These are phyloP conservation scores for Russula foetens DNA, from an alignment of 768 basidiomycete species.

Conservation along the genomic window DNA sequence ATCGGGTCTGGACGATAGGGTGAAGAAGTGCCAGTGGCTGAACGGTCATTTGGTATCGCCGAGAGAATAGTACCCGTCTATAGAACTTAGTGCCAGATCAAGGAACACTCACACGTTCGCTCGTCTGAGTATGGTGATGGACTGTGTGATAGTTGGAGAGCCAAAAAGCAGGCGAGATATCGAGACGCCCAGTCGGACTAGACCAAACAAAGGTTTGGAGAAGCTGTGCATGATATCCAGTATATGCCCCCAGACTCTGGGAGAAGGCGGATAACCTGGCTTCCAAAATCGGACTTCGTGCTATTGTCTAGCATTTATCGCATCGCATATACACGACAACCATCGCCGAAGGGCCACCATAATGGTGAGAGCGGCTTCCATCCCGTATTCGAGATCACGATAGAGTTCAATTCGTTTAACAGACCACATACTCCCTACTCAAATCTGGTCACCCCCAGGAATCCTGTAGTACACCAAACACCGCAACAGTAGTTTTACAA, in stretches of 20 bases:
- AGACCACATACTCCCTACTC: too few species aligned
- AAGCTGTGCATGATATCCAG: conserved; percentile 20
- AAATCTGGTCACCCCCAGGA: too few species aligned
- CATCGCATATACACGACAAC: too few species aligned
- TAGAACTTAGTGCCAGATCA: conserved; percentile 9
- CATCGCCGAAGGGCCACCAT: too few species aligned
- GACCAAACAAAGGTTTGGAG: conserved; percentile 24
- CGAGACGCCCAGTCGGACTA: conserved; percentile 29
- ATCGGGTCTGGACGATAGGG: too few species aligned
- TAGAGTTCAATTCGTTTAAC: too few species aligned
- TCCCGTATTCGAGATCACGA: too few species aligned
- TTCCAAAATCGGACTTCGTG: too few species aligned
- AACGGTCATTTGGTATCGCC: conserved; percentile 13
- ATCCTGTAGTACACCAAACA: too few species aligned
- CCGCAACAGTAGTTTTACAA: too few species aligned
- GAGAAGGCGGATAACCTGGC: conserved; percentile 17
- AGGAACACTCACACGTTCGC: conserved; percentile 39
- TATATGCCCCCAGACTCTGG: conserved; percentile 23
- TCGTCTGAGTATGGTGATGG: conserved; percentile 49
- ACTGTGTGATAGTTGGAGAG: conserved; percentile 34
- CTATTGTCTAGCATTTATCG: too few species aligned
- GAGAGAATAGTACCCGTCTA: conserved; percentile 10
- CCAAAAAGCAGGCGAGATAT: conserved; percentile 33
- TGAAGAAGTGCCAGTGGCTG: background rate
- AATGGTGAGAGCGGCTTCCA: too few species aligned